These are phyloP conservation scores for Plasmodium gaboni DNA, from an alignment of 169 alveolate genomes.

Conservation along the genomic window DNA sequence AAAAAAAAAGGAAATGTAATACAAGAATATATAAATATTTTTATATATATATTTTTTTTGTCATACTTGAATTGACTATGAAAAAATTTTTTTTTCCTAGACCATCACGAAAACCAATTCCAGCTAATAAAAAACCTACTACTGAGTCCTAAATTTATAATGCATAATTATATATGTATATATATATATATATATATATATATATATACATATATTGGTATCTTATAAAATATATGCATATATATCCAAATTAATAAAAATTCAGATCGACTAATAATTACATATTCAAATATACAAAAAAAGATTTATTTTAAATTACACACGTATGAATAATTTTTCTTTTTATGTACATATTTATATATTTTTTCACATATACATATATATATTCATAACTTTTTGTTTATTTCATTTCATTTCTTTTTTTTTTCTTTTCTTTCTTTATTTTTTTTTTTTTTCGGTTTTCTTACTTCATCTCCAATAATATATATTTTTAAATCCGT, in stretches of 20 bases:
- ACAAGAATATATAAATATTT: not conserved
- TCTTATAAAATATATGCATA: too few relatives aligned
- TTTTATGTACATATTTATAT: too few relatives aligned
- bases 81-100: conserved; percentile 82
- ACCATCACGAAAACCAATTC: conserved; percentile 86
- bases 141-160: conserved; percentile 80
- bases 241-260: too few relatives aligned
- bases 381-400: not conserved
- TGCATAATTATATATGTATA: not conserved
- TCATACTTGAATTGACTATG: conserved; percentile 82
- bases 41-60: not conserved
- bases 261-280: too few relatives aligned
- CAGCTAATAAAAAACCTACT: conserved; percentile 85
- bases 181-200: not conserved
- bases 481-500: conserved; percentile 80
- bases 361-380: not conserved
- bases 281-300: too few relatives aligned
- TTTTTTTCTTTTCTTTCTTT: not conserved
- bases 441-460: not conserved
- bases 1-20: not conserved
- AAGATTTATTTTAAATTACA: too few relatives aligned
- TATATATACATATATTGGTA: too few relatives aligned
- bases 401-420: too few relatives aligned
- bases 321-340: too few relatives aligned
- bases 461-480: conserved; percentile 85